Evolutionary conservation across 2,329 filamentous ascomycete species (phyloP), one percentile per base, ranked within the genome.

Genomic region (Trichoderma polysporum): DNA sequence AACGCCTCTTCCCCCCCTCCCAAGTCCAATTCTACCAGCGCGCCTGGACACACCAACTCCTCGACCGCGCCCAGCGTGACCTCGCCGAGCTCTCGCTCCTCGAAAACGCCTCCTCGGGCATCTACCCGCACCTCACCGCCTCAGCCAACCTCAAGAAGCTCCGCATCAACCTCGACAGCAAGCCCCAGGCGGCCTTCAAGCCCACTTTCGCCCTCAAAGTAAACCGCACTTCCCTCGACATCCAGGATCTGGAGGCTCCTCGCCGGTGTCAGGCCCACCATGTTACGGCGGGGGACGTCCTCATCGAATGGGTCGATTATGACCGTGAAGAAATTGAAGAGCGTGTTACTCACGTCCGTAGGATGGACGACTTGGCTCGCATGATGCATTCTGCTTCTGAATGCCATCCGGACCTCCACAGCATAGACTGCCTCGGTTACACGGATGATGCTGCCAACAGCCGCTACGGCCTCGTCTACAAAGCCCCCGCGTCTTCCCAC

Each of bases 351-450:
- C 80, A 83, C 63, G 75, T 83, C 37, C 77, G 81, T 31, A 75
- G 81, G 12, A 78, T 83, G 39, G 81, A 83, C 69, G 81, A 83
- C 69, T 77, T 83, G 17, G 80, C 81, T 22, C 75, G 79, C 45
- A 81, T 83, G 79, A 81, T 82, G 74, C 80, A 81, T 71, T 81
- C 79, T 22, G 80, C 79, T 8, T 82, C 80, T 0, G 73, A 76
- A 49, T 75, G 77, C 50, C 80, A 83, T 67, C 81, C 81, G 27
- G 81, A 83, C 68, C 77, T 83, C 8, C 80, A 82, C 71, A 80
- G 79, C 68, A 74, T 83, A 49, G 79, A 83, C 74, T 83, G 81
- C 70, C 71, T 82, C 2, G 82, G 81, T 54, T 84, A 83, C 72
- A 78, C 79, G 4, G 80, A 83, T 69, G 81, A 83, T 67, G 63